Percentiles rank a stretch among this genome's conserved stretches.
These are phyloP conservation scores for Lachnellula suecica DNA, from an alignment of 2,329 filamentous ascomycete species.

Conservation along the genomic window DNA sequence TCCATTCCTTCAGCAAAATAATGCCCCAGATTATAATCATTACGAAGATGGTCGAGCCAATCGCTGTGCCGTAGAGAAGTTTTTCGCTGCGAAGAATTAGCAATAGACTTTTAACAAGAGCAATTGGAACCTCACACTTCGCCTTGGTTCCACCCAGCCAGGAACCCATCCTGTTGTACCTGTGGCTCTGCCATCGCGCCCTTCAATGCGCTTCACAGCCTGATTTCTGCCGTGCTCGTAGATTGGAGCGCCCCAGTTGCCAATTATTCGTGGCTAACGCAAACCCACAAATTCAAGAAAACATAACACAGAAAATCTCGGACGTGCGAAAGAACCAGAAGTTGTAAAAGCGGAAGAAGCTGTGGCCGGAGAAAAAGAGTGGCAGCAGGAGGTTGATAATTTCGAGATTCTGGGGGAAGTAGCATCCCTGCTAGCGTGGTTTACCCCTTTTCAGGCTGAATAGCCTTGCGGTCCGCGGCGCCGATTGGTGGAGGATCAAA, in stretches of 20 bases:
- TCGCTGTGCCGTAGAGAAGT: conserved; percentile 20
- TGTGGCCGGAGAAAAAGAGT: background rate
- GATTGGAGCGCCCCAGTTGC: background rate
- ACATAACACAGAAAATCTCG: background rate
- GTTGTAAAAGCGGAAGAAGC: background rate
- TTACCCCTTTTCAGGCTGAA: conserved; percentile 15
- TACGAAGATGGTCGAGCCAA: conserved; percentile 20
- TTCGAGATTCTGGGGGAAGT: conserved; percentile 23
- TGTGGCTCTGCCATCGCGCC: conserved; percentile 1
- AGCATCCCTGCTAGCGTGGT: conserved; percentile 19
- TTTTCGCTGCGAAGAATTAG: conserved; percentile 16
- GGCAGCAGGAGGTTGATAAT: conserved; percentile 9
- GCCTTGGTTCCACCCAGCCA: conserved; percentile 21
- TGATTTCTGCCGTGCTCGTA: background rate
- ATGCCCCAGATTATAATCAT: conserved; percentile 22
- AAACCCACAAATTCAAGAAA: background rate
- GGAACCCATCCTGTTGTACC: conserved; percentile 3
- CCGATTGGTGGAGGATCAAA: background rate
- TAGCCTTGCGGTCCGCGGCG: conserved; percentile 4
- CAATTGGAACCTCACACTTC: conserved; percentile 22
- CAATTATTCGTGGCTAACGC: background rate
- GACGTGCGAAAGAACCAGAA: background rate
- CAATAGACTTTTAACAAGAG: no score
- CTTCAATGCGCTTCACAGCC: background rate
- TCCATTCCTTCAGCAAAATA: conserved; percentile 22